These are phyloP conservation scores for Auricularia sp. DNA, from an alignment of 768 basidiomycete genomes.

Conservation along the genomic window DNA sequence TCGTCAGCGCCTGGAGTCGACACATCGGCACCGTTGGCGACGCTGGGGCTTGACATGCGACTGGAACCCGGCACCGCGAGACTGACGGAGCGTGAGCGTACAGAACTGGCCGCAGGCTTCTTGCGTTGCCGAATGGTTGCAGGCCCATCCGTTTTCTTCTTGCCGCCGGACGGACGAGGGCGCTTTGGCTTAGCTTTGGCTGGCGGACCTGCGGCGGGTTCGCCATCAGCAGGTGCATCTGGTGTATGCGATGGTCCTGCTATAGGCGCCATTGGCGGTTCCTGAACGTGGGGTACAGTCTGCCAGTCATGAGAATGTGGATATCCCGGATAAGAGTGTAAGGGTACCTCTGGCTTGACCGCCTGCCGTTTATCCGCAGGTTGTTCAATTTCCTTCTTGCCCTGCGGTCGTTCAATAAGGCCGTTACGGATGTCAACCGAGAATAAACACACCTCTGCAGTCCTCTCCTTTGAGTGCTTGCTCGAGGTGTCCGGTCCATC, in stretches of 20 bases:
- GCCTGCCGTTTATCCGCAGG: no score
- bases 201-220: constrained; percentile 8
- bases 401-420: no score
- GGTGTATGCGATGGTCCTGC: constrained; percentile 10
- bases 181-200: constrained; percentile 1
- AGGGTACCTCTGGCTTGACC: no score
- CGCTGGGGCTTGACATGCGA: constrained; percentile 38
- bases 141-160: constrained; percentile 3
- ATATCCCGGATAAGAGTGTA: no score
- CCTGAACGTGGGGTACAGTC: not conserved
- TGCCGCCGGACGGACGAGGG: not conserved
- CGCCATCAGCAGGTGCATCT: constrained; percentile 6
- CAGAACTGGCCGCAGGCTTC: not conserved
- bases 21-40: constrained; percentile 26
- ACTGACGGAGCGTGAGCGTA: constrained; percentile 43
- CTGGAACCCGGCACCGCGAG: constrained; percentile 38
- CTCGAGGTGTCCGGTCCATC: constrained; percentile 36
- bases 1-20: constrained; percentile 36
- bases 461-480: not conserved
- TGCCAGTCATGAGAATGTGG: not conserved
- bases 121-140: not conserved
- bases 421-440: no score
- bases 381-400: no score
- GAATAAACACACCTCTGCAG: not conserved
- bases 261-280: constrained; percentile 8